A percentile compares a stretch with the other conserved stretches of the same genome.
These are phyloP conservation scores for Basipetospora sp. DNA, from an alignment of 2,329 filamentous ascomycete genomes.

Conservation along the genomic window DNA sequence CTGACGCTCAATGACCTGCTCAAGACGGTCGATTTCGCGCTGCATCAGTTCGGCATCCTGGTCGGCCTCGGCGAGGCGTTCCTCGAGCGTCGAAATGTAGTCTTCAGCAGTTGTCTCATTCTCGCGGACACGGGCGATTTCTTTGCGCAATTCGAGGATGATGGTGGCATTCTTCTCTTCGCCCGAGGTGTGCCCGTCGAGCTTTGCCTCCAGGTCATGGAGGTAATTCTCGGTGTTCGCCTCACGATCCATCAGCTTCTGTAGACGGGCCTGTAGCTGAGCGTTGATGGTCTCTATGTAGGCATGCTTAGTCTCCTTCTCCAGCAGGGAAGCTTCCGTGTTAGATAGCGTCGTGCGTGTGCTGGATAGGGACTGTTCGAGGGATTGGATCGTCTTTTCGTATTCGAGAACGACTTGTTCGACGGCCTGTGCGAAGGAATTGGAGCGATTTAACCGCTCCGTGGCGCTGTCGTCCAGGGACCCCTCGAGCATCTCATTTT, in stretches of 20 bases:
- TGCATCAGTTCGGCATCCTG: constrained; percentile 96
- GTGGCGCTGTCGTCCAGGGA: constrained; percentile 63
- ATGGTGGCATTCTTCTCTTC: constrained; percentile 85
- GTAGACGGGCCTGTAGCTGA: constrained; percentile 77
- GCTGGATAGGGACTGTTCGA: constrained; percentile 81
- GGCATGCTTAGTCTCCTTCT: constrained; percentile 85
- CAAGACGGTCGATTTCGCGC: constrained; percentile 82
- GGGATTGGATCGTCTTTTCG: constrained; percentile 89
- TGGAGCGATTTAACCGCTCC: constrained; percentile 82
- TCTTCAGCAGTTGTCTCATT: constrained; percentile 85
- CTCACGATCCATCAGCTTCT: constrained; percentile 86
- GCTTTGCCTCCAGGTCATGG: constrained; percentile 75
- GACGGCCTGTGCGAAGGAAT: constrained; percentile 88
- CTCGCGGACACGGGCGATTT: constrained; percentile 73
- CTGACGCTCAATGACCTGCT: constrained; percentile 90
- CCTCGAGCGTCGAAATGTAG: constrained; percentile 92
- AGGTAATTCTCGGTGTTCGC: constrained; percentile 83
- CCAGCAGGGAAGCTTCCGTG: constrained; percentile 73
- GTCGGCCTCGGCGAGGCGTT: constrained; percentile 85
- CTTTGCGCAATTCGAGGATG: constrained; percentile 75
- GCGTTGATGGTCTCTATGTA: constrained; percentile 85
- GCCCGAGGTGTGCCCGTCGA: constrained; percentile 78
- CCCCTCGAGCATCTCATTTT: constrained; percentile 35
- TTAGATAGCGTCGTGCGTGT: constrained; percentile 70
- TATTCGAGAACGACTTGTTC: constrained; percentile 95